Conservation (phyloP, 495 filamentous ascomycete species). For the Chaetomium fimeti region DNA sequence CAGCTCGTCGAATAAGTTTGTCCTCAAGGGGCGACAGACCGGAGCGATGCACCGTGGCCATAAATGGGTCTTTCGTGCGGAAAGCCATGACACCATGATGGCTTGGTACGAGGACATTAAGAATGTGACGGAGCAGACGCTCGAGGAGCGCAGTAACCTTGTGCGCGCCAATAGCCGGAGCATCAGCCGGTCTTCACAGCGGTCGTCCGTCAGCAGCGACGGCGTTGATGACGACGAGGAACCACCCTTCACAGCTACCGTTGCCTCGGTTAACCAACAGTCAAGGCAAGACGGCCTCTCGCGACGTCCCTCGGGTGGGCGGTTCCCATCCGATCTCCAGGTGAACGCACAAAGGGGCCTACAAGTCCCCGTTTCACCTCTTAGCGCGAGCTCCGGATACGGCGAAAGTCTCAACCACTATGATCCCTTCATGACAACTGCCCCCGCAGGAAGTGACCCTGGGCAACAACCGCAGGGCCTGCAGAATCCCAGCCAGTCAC, state of each 20-base stretch:
- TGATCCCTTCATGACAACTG: constrained; percentile 55
- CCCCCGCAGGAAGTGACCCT: constrained; percentile 51
- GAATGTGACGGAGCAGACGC: constrained; percentile 78
- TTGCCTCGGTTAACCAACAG: constrained; percentile 48
- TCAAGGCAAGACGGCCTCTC: constrained; percentile 48
- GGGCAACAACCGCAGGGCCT: constrained; percentile 21
- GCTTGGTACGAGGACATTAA: constrained; percentile 95
- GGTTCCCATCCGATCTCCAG: constrained; percentile 84
- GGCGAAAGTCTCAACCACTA: constrained; percentile 51
- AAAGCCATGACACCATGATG: constrained; percentile 94
- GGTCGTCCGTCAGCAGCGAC: constrained; percentile 67
- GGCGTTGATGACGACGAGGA: constrained; percentile 85
- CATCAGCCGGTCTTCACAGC: constrained; percentile 65
- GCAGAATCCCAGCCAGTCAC: constrained; percentile 9
- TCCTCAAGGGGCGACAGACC: constrained; percentile 92
- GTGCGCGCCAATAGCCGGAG: constrained; percentile 75
- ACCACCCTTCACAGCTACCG: constrained; percentile 61
- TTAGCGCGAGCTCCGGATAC: constrained; percentile 70
- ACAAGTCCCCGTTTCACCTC: constrained; percentile 70
- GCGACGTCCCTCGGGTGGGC: constrained; percentile 76
- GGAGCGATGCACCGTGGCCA: constrained; percentile 92
- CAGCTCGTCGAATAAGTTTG: constrained; percentile 94
- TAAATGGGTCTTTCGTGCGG: constrained; percentile 95
- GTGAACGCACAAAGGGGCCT: constrained; percentile 68
- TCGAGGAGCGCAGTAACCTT: constrained; percentile 83